These are phyloP conservation scores for Trichocladium uniseriatum DNA, from an alignment of 495 filamentous ascomycete genomes.

Conservation along the genomic window DNA sequence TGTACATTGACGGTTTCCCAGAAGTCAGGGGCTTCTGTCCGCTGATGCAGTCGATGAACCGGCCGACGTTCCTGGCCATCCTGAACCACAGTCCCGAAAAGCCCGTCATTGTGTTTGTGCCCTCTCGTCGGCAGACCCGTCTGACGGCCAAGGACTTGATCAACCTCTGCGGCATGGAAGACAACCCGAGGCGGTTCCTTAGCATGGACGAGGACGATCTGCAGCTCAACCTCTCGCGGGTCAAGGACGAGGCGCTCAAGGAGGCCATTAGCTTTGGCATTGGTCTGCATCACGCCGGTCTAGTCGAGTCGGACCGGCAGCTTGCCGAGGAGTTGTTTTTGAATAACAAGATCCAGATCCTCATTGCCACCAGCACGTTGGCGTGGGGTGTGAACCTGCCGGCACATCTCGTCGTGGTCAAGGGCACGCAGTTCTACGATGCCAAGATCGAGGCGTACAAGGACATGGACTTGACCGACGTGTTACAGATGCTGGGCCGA, in stretches of 20 bases:
- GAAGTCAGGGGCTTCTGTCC: constrained; percentile 93
- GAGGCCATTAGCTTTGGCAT: constrained; percentile 95
- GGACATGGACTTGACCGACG: constrained; percentile 98
- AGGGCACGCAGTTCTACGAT: constrained; percentile 97
- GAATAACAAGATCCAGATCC: constrained; percentile 95
- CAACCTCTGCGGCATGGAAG: constrained; percentile 96
- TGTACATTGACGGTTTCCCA: constrained; percentile 95
- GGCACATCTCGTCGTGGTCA: constrained; percentile 93
- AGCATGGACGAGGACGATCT: constrained; percentile 92
- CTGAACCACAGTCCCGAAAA: constrained; percentile 92
- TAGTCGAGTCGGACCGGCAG: constrained; percentile 88
- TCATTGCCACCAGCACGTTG: constrained; percentile 92
- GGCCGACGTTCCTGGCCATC: constrained; percentile 92
- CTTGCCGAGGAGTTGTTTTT: constrained; percentile 89
- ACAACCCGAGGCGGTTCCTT: constrained; percentile 88
- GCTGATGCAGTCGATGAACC: constrained; percentile 98
- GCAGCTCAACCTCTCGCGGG: constrained; percentile 66
- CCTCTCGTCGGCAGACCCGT: constrained; percentile 88
- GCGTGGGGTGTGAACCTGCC: constrained; percentile 99
- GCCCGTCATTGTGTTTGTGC: constrained; percentile 97
- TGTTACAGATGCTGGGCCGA: constrained; percentile 95
- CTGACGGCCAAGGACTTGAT: constrained; percentile 93
- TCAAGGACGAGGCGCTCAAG: constrained; percentile 84
- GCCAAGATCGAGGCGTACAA: constrained; percentile 96
- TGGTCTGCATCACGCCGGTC: constrained; percentile 90